Conservation (phyloP, 768 basidiomycete species). For the Auriculariales sp. region DNA sequence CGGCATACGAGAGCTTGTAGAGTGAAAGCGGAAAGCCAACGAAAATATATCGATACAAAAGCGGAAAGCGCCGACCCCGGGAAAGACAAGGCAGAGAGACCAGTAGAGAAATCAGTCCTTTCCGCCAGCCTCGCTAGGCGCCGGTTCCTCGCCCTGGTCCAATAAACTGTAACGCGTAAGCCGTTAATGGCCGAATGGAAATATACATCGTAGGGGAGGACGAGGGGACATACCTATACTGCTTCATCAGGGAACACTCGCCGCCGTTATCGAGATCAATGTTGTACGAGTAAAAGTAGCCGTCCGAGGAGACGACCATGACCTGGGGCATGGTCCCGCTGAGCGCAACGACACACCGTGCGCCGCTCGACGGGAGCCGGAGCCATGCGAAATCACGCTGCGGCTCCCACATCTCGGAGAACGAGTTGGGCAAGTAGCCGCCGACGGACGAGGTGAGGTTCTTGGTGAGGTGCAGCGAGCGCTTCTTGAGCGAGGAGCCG, state of each 20-base stretch:
- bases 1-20: no score
- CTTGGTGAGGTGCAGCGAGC: constrained; percentile 63
- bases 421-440: constrained; percentile 71
- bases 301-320: constrained; percentile 92
- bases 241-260: constrained; percentile 89
- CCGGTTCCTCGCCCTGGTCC: constrained; percentile 7
- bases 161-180: constrained; percentile 2
- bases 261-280: constrained; percentile 95
- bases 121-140: not conserved
- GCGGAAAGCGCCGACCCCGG: no score
- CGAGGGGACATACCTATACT: constrained; percentile 41
- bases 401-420: constrained; percentile 97
- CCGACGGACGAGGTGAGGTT: constrained; percentile 65
- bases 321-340: constrained; percentile 93
- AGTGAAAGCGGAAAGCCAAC: no score
- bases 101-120: no score
- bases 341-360: constrained; percentile 76
- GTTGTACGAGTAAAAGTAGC: constrained; percentile 88
- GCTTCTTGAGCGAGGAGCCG: constrained; percentile 41
- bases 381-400: constrained; percentile 86
- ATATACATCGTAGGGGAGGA: not conserved
- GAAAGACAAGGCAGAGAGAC: no score
- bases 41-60: no score
- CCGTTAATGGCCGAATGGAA: not conserved
- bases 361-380: constrained; percentile 63